Conservation (phyloP, 306 rosid genomes). For the Vigna radiata region DNA sequence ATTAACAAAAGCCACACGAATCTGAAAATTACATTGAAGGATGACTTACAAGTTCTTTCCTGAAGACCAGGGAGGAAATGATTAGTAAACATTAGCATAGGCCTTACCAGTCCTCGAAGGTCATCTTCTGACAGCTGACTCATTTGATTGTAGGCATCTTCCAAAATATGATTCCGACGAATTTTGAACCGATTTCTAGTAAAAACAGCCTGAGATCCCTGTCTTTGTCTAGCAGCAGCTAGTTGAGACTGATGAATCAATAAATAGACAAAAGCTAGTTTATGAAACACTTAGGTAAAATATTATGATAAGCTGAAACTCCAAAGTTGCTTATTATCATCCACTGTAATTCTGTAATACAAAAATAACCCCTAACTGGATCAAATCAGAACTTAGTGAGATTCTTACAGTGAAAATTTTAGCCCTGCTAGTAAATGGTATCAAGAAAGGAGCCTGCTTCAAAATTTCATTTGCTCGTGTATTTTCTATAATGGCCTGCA, state of each 20-base stretch:
- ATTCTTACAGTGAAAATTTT: conserved; percentile 87
- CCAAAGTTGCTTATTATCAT: conserved; percentile 11
- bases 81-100: conserved; percentile 20
- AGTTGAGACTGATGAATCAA: conserved; percentile 85
- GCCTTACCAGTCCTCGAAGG: conserved; percentile 82
- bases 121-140: conserved; percentile 92
- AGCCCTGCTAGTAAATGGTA: conserved; percentile 99
- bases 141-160: conserved; percentile 97
- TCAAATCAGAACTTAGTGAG: conserved; percentile 29
- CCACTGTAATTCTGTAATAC: conserved; percentile 9
- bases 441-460: conserved; percentile 92
- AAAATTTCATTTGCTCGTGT: conserved; percentile 90
- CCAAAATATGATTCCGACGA: conserved; percentile 87
- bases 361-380: conserved; percentile 34
- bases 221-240: conserved; percentile 81
- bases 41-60: conserved; percentile 24
- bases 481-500: conserved; percentile 79
- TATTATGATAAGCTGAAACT: conserved; percentile 25
- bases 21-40: conserved; percentile 55
- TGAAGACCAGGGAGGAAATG: conserved; percentile 35
- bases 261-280: conserved; percentile 42
- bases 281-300: conserved; percentile 29
- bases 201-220: conserved; percentile 71
- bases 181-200: conserved; percentile 89
- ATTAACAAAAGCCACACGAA: conserved; percentile 93